Percentiles rank a stretch among this genome's conserved stretches.
phyloP scores from a whole-genome alignment of 495 filamentous ascomycete species.

The Xylaria scruposa region DNA sequence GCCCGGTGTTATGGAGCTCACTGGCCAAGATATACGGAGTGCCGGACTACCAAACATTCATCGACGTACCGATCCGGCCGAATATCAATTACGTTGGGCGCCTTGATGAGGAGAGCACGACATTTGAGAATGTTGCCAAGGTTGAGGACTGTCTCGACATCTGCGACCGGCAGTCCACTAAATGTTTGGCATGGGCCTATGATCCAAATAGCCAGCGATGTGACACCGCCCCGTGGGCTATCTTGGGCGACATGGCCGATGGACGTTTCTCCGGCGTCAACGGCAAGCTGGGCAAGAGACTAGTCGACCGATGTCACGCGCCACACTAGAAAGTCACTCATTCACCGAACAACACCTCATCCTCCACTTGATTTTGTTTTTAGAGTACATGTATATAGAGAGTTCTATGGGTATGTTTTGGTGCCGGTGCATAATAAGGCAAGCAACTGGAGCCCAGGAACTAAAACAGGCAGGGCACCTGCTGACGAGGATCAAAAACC shows the following conservation, averaged over 20 bases:
- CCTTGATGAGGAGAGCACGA: conserved; percentile 42
- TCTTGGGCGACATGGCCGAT: conserved; percentile 45
- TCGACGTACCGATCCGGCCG: conserved; percentile 35
- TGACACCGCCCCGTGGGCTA: conserved; percentile 51
- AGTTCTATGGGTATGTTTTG: conserved; percentile 15
- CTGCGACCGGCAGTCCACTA: conserved; percentile 35
- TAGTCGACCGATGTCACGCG: conserved; percentile 34
- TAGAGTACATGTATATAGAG: conserved; percentile 30
- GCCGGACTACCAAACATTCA: conserved; percentile 40
- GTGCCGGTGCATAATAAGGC: conserved; percentile 22
- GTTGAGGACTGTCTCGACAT: conserved; percentile 42
- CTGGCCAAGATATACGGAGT: conserved; percentile 47
- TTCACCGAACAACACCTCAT: not conserved
- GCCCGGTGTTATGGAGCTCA: conserved; percentile 49
- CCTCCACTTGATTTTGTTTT: conserved; percentile 20
- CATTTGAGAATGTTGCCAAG: conserved; percentile 37
- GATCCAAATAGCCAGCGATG: conserved; percentile 40
- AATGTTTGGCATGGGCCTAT: conserved; percentile 55
- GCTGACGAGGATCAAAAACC: not conserved
- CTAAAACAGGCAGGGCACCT: not conserved
- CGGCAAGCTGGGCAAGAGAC: conserved; percentile 33
- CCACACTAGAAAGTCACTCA: conserved; percentile 15
- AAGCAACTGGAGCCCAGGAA: conserved; percentile 10
- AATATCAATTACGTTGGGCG: conserved; percentile 50
- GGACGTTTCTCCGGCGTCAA: conserved; percentile 46